Percentiles rank a stretch among this genome's conserved stretches.
phyloP scores from a whole-genome alignment of 2,329 filamentous ascomycete genomes.

The Paradendryphiella salina region DNA sequence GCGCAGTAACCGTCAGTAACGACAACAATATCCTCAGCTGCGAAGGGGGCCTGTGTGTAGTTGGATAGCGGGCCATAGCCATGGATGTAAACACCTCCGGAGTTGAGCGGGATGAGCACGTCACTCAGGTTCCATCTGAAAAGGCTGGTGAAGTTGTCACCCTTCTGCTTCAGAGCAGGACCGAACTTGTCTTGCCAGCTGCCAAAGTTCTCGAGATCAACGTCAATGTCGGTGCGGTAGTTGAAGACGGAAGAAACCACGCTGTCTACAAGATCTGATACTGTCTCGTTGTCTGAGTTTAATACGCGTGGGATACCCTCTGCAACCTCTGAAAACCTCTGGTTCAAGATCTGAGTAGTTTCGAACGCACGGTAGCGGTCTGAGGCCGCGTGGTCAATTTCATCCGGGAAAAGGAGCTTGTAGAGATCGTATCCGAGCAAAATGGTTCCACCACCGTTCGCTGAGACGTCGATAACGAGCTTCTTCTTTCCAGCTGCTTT shows the following conservation, averaged over 20 bases:
- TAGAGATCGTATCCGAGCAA: slow-evolving; percentile 66
- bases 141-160: slow-evolving; percentile 61
- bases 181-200: slow-evolving; percentile 55
- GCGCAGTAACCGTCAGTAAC: slow-evolving; percentile 59
- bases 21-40: slow-evolving; percentile 61
- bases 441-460: slow-evolving; percentile 63
- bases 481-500: slow-evolving; percentile 60
- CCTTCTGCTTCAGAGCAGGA: slow-evolving; percentile 44
- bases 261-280: slow-evolving; percentile 31
- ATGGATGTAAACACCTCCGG: slow-evolving; percentile 40
- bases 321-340: slow-evolving; percentile 45
- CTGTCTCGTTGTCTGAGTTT: slow-evolving; percentile 45
- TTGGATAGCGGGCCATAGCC: slow-evolving; percentile 39
- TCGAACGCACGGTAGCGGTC: slow-evolving; percentile 58
- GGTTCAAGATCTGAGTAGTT: slow-evolving; percentile 51
- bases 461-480: slow-evolving; percentile 62
- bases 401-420: slow-evolving; percentile 58
- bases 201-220: slow-evolving; percentile 55
- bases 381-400: slow-evolving; percentile 54
- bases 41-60: slow-evolving; percentile 51
- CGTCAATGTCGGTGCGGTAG: slow-evolving; percentile 52
- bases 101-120: slow-evolving; percentile 42
- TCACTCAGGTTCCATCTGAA: slow-evolving; percentile 57
- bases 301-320: slow-evolving; percentile 38
- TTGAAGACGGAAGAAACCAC: slow-evolving; percentile 52